Percentiles rank a stretch among this genome's conserved stretches.
These are phyloP conservation scores for Grigorovia transvaalensis DNA, from an alignment of 805 yeast genomes.

Conservation along the genomic window DNA sequence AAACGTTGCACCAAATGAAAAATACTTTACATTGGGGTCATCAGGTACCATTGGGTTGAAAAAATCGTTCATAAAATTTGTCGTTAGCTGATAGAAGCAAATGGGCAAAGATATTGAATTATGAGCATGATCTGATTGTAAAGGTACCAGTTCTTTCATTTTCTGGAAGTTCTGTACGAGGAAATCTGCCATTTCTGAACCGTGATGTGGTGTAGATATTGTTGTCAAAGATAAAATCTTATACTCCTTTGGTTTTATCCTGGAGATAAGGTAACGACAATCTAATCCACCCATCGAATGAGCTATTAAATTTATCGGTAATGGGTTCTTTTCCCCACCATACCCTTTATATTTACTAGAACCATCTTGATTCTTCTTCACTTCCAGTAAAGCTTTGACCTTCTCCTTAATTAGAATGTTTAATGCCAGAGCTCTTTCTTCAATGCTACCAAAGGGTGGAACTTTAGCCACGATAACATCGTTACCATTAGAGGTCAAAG, in stretches of 20 bases:
- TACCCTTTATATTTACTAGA: slow-evolving; percentile 8
- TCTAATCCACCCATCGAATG: slow-evolving; percentile 96
- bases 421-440: slow-evolving; percentile 52
- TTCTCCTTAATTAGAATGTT: slow-evolving; percentile 38
- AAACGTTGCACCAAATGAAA: slow-evolving; percentile 74
- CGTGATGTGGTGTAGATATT: slow-evolving; percentile 79
- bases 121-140: slow-evolving; percentile 2
- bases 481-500: slow-evolving; percentile 51
- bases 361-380: slow-evolving; percentile 17
- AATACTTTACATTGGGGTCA: slow-evolving; percentile 57
- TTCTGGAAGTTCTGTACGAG: slow-evolving; percentile 31
- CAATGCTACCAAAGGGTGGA: slow-evolving; percentile 71
- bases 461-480: slow-evolving; percentile 64
- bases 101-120: slow-evolving; percentile 23
- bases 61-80: slow-evolving; percentile 41
- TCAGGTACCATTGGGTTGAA: slow-evolving; percentile 47
- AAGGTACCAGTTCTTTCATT: slow-evolving; percentile 19
- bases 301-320: slow-evolving; percentile 64
- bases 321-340: slow-evolving; percentile 8
- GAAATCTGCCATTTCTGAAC: slow-evolving; percentile 74
- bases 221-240: slow-evolving; percentile 72
- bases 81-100: slow-evolving; percentile 57
- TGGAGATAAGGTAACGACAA: slow-evolving; percentile 61
- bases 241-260: slow-evolving; percentile 36
- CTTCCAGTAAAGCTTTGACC: slow-evolving; percentile 7